Percentiles rank a stretch among this genome's conserved stretches.
phyloP scores from a whole-genome alignment of 441 rosid species.

The Kokia cookei region DNA sequence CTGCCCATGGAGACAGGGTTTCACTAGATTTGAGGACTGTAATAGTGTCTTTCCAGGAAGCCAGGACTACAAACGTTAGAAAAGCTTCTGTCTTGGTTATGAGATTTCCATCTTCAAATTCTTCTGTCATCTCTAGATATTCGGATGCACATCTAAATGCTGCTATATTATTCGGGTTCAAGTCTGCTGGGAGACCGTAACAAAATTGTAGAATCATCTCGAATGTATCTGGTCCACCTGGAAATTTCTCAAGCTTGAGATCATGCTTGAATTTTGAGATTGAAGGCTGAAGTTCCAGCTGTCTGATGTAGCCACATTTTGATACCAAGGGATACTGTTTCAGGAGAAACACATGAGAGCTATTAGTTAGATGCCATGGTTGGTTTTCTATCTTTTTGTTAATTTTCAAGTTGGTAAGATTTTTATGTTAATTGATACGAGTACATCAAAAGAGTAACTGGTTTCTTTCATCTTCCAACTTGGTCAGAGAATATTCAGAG shows the following conservation, averaged over 20 bases:
- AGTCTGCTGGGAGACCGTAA: conserved; percentile 53
- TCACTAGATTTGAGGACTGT: conserved; percentile 60
- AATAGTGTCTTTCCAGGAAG: conserved; percentile 80
- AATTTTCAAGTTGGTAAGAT: neutral
- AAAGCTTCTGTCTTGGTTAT: conserved; percentile 75
- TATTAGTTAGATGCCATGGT: neutral
- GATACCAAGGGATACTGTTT: conserved; percentile 74
- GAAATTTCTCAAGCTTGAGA: conserved; percentile 67
- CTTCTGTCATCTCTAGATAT: conserved; percentile 81
- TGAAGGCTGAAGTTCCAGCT: conserved; percentile 60
- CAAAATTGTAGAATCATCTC: conserved; percentile 62
- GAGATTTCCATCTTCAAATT: conserved; percentile 70
- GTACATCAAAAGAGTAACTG: neutral
- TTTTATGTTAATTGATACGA: neutral
- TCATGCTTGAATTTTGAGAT: conserved; percentile 43
- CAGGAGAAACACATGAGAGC: conserved; percentile 13
- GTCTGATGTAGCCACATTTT: conserved; percentile 61
- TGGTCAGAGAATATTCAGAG: neutral
- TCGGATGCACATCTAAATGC: conserved; percentile 75
- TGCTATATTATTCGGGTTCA: conserved; percentile 53
- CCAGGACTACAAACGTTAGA: conserved; percentile 66
- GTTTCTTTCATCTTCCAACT: neutral
- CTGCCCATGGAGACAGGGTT: conserved; percentile 72
- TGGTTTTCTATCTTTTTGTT: neutral
- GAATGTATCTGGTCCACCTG: conserved; percentile 70